phyloP scores from a whole-genome alignment of 78 protist species.

The Capsaspora owczarzaki region DNA sequence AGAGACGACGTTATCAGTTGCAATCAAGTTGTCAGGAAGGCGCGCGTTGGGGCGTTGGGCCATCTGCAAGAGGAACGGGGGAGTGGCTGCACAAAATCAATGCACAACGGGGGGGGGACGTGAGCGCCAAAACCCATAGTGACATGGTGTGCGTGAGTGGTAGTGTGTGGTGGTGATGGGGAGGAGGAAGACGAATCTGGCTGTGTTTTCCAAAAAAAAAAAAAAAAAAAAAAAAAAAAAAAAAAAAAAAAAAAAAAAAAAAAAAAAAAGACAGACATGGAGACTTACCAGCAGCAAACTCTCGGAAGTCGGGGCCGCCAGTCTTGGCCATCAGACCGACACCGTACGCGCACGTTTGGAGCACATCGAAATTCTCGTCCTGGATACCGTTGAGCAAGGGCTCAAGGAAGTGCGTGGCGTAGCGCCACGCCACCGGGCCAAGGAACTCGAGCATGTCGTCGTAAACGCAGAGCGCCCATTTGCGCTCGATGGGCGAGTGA shows the following conservation, averaged over 20 bases:
- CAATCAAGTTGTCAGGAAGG: not conserved
- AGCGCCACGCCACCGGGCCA: constrained; percentile 27
- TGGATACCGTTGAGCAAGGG: not conserved
- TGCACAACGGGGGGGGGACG: too few relatives aligned
- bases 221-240: not conserved
- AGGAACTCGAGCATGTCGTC: constrained; percentile 65
- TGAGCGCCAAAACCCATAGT: too few relatives aligned
- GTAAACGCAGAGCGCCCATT: constrained; percentile 65
- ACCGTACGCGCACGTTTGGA: constrained; percentile 76
- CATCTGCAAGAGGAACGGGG: not conserved
- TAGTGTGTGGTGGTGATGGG: not conserved
- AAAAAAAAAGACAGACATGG: not conserved
- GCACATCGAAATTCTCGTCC: constrained; percentile 25
- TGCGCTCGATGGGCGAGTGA: constrained; percentile 14
- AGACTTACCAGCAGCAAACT: not conserved
- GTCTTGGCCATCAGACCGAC: constrained; percentile 55
- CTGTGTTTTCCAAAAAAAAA: not conserved
- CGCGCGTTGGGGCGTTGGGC: not conserved
- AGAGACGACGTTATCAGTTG: constrained; percentile 59
- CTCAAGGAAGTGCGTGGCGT: constrained; percentile 30
- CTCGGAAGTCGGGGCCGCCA: constrained; percentile 38
- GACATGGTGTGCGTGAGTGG: too few relatives aligned
- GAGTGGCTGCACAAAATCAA: not conserved
- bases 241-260: not conserved
- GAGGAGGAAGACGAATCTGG: not conserved